Percentiles rank a stretch among this genome's conserved stretches.
Evolutionary conservation across 23 red algal genomes (phyloP).

Genomic region (Pyropia haitanensis): DNA sequence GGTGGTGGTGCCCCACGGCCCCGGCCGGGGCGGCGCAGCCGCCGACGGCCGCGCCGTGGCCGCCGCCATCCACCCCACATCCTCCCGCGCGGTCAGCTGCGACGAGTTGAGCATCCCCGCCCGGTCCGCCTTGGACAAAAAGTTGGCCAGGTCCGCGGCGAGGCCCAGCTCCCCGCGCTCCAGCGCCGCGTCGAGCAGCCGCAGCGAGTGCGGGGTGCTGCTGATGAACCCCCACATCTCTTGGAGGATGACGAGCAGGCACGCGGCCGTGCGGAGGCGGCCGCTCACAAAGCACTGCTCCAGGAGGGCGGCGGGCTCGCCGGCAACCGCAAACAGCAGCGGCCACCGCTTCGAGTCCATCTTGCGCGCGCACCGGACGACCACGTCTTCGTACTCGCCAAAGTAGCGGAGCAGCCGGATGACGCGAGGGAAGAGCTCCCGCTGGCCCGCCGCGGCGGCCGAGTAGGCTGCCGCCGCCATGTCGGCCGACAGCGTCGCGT

Average conservation of each 20-base stretch:
- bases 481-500: not conserved
- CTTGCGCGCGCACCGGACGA: conserved; percentile 96
- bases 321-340: conserved; percentile 67
- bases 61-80: conserved; percentile 62
- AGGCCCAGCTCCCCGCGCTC: conserved; percentile 48
- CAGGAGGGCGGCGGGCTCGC: conserved; percentile 82
- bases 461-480: not conserved
- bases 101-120: conserved; percentile 59
- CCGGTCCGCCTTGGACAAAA: conserved; percentile 59
- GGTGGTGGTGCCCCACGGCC: conserved; percentile 4
- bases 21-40: conserved; percentile 8
- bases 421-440: conserved; percentile 41
- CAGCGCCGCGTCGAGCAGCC: conserved; percentile 73
- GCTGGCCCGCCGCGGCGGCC: not conserved
- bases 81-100: conserved; percentile 41
- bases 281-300: conserved; percentile 87
- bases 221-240: conserved; percentile 87
- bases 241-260: conserved; percentile 84
- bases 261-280: conserved; percentile 73
- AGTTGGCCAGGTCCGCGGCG: conserved; percentile 53
- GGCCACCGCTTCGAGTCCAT: conserved; percentile 90
- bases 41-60: conserved; percentile 19
- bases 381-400: conserved; percentile 99
- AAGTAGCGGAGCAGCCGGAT: conserved; percentile 77
- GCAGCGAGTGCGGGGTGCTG: conserved; percentile 69